Conservation (phyloP, 2,329 filamentous ascomycete genomes). For the Hypoxylon rubiginosum region DNA sequence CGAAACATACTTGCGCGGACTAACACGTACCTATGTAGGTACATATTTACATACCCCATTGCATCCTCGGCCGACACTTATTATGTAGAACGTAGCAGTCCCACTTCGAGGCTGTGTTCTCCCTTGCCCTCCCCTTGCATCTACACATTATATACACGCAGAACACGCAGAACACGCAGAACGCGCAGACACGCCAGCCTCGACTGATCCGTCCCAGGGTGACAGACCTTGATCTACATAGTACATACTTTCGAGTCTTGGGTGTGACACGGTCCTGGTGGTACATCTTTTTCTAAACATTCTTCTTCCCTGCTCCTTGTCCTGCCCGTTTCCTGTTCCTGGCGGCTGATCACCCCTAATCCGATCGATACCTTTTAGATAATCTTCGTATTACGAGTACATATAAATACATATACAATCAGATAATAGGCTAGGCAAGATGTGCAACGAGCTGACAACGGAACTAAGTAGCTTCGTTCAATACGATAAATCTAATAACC, state of each 20-base stretch:
- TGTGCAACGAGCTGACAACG: conserved; percentile 24
- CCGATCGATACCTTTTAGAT: conserved; percentile 26
- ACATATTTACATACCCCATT: background rate
- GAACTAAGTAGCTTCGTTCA: conserved; percentile 12
- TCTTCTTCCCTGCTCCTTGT: conserved; percentile 26
- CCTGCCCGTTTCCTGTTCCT: conserved; percentile 39
- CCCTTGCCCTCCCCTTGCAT: conserved; percentile 25
- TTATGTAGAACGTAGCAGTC: conserved; percentile 13
- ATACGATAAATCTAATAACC: conserved; percentile 20
- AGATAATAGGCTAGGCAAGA: conserved; percentile 1
- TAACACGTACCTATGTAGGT: too few species aligned
- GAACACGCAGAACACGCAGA: conserved; percentile 21
- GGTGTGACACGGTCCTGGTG: conserved; percentile 15
- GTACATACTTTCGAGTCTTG: background rate
- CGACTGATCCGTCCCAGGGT: conserved; percentile 32
- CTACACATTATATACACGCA: background rate
- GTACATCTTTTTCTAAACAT: conserved; percentile 24
- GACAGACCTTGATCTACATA: conserved; percentile 18
- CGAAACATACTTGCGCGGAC: conserved; percentile 2
- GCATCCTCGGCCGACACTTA: background rate
- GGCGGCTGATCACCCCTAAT: conserved; percentile 35
- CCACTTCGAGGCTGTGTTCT: conserved; percentile 39
- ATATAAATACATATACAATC: background rate
- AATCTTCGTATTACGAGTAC: conserved; percentile 16
- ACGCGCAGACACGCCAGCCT: conserved; percentile 22